These are phyloP conservation scores for Solanum sejunctum DNA, from an alignment of 257 asterid genomes.

Conservation along the genomic window DNA sequence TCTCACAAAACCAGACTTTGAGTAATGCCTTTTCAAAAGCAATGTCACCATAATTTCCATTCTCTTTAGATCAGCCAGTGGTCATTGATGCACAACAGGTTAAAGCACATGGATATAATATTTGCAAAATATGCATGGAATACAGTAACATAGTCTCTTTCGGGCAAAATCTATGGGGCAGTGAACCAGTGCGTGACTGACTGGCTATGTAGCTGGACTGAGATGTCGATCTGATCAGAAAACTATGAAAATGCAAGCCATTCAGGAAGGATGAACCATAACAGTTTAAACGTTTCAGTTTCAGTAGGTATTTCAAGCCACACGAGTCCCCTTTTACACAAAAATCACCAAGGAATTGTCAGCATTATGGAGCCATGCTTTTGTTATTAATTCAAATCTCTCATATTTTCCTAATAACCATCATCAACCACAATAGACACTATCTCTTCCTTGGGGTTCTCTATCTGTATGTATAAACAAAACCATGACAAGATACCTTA, in stretches of 20 bases:
- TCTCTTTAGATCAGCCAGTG: background rate
- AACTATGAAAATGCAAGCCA: background rate
- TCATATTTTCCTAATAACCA: background rate
- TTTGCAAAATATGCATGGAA: background rate
- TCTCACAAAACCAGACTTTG: background rate
- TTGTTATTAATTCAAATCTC: background rate
- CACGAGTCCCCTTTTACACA: background rate
- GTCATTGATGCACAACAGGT: background rate
- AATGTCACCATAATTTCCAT: background rate
- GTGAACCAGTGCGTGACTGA: background rate
- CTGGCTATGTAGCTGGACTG: background rate
- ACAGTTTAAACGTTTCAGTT: background rate
- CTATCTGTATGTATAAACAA: background rate
- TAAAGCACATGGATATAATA: background rate
- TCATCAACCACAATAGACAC: background rate
- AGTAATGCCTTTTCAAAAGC: background rate
- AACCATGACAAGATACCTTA: conserved; percentile 1
- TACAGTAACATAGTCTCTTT: background rate
- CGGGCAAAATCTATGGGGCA: background rate
- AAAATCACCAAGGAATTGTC: background rate
- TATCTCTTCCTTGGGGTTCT: background rate
- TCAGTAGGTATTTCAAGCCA: background rate
- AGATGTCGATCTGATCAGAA: background rate
- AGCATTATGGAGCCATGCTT: background rate
- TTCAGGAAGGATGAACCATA: background rate